Evolutionary conservation across 2,329 filamentous ascomycete genomes (phyloP), one percentile per base, ranked within the genome.

Genomic region (Alternaria sp.): DNA sequence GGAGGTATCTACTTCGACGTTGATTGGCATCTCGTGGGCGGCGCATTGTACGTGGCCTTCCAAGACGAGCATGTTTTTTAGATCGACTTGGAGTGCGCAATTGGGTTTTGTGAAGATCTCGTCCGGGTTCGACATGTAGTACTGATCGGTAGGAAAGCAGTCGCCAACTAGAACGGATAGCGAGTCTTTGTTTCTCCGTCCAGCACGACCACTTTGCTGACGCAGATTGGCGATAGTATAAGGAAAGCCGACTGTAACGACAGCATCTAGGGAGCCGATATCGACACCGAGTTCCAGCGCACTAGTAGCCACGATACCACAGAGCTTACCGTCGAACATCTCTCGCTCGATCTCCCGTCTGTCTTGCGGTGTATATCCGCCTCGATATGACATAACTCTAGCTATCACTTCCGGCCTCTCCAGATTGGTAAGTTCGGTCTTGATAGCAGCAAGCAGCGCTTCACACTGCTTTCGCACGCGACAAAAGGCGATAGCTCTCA

Each of bases 21-120:
- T 87, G 62, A 99, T 92, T 0, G 96, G 95, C 90, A 97, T 94
- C 76, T 99, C 96, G 73, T 92, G 91, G 2, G 96, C 96, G 1
- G 96, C 96, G 74, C 96, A 99, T 79, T 99, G 96, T 7, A 99
- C 85, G 74, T 99, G 96, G 0, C 94, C 95, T 83, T 98, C 96
- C 0, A 96, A 85, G 6, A 97, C 91, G 5, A 98, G 87, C 83
- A 97, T 89, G 69, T 97, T 98, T 49, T 90, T 86, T n/a, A 99
- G 83, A 76, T 99, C 96, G 5, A 98, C 91, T 74, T 96, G 93
- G 3, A 98, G 83, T 77, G 93, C 91, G 69, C 90, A 92, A 68
- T 97, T 97, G 0, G 94, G 93, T 72, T 93, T 93, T 0, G 92
- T 96, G 80, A 98, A 95, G 23, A 99, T 90, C 78, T 97, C 93